Conservation (phyloP, 805 yeast species). For the Scheffersomyces stipitis region DNA sequence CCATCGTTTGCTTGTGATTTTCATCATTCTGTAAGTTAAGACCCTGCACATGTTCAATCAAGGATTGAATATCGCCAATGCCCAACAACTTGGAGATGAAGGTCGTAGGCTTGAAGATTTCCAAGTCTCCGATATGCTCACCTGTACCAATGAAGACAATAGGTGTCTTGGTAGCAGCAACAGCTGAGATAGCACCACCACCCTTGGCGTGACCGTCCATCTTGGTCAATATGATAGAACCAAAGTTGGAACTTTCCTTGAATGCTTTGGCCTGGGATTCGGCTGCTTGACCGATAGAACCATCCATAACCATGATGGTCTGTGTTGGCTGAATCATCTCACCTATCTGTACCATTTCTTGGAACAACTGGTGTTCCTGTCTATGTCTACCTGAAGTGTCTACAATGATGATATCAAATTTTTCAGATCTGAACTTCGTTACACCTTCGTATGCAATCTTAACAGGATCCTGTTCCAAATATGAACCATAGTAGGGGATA, state of each 20-base stretch:
- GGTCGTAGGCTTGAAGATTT: conserved; percentile 83
- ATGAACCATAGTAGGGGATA: conserved; percentile 92
- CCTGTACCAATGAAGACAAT: conserved; percentile 97
- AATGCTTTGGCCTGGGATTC: conserved; percentile 93
- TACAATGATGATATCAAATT: conserved; percentile 89
- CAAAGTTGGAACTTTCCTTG: conserved; percentile 89
- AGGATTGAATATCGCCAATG: conserved; percentile 91
- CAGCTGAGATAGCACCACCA: conserved; percentile 99
- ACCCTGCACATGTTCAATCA: conserved; percentile 90
- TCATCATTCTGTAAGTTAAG: conserved; percentile 62
- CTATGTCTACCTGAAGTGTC: conserved; percentile 98
- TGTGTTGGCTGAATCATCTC: conserved; percentile 89
- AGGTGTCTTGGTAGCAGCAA: conserved; percentile 95
- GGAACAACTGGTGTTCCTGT: conserved; percentile 87
- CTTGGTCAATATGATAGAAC: conserved; percentile 91
- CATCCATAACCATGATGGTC: conserved; percentile 96
- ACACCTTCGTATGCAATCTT: conserved; percentile 91
- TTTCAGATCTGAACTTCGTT: conserved; percentile 82
- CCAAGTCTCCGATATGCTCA: conserved; percentile 92
- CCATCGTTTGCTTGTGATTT: conserved; percentile 86
- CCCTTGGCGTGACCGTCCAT: conserved; percentile 99
- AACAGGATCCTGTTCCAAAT: conserved; percentile 94
- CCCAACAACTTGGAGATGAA: conserved; percentile 92
- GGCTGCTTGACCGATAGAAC: conserved; percentile 98
- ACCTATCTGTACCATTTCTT: conserved; percentile 92